Base-by-base conservation (phyloP, 257 asterid species). In the Nicotiana knightiana region DNA sequence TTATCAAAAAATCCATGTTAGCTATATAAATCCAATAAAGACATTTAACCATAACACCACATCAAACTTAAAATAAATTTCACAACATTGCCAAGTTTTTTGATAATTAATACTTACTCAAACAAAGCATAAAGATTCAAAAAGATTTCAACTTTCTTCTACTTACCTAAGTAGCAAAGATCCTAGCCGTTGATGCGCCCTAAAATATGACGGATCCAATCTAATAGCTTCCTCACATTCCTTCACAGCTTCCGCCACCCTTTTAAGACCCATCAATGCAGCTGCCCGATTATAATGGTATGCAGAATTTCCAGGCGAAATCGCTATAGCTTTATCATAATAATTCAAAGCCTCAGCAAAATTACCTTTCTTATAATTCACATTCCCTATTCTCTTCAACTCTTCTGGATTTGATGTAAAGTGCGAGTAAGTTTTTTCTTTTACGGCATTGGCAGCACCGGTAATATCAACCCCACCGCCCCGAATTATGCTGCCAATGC, bases 141-240 rank as follows among this genome's bases (percentile, higher is more conserved):
- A 53, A 59, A 62, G 67, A 24, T 62, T 62, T 62, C 33, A 10
- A 62, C 33, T 9, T 28, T 26, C 9, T 4, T 4, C 30, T 7
- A 18, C 33, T 18, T 88, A 91, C 96, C 92, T 87, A 81, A 90
- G 87, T 81, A 90, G 85, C 83, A 93, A 76, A 58, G 93, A 92
- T 82, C 95, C 97, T 82, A 93, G 82, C 3, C 95, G 93, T 59
- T 89, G 91, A 85, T 90, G 97, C 4, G 97, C 95, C 84, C 89
- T 81, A 35, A 87, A 87, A 63, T 91, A 93, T 35, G 91, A 83
- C 18, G 95, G 95, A 87, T 89, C 93, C 88, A 89, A 77, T 85
- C 88, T 81, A 84, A 93, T 88, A 9, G 97, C 97, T 86, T 91
- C 93, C 81, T 87, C 97, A 65, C 95, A 93, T 82, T 91, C 97